A percentile compares a stretch with the other conserved stretches of the same genome.
Conservation (phyloP, 1,284 basidiomycete genomes). For the Naganishia liquefaciens region DNA sequence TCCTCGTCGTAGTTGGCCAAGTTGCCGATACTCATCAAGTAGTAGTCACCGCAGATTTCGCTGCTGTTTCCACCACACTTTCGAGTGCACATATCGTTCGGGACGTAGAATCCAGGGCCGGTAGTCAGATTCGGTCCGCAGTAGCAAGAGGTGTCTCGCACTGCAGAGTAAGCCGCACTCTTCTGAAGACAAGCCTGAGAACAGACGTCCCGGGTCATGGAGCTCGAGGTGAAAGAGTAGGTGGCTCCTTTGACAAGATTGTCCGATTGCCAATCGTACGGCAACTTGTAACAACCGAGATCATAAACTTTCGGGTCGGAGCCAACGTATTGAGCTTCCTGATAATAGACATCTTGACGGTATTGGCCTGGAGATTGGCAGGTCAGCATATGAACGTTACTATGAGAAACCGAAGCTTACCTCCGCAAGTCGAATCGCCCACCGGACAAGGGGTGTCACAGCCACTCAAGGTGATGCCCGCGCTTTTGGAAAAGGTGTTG, state of each 20-base stretch:
- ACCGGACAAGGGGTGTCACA: slow-evolving; percentile 28
- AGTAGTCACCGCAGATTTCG: slow-evolving; percentile 31
- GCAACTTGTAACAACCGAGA: slow-evolving; percentile 24
- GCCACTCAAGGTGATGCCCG: slow-evolving; percentile 2
- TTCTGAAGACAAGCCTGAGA: slow-evolving; percentile 35
- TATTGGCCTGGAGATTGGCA: slow-evolving; percentile 2
- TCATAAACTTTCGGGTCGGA: slow-evolving; percentile 12
- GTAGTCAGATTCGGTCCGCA: slow-evolving; percentile 6
- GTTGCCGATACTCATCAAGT: slow-evolving; percentile 24
- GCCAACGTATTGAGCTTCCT: slow-evolving; percentile 13
- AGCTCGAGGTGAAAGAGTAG: slow-evolving; percentile 33
- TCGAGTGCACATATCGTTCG: slow-evolving; percentile 25
- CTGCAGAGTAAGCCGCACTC: slow-evolving; percentile 36
- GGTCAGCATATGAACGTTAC: background rate
- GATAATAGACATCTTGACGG: slow-evolving; percentile 13
- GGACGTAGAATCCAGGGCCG: slow-evolving; percentile 25
- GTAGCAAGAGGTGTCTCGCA: slow-evolving; percentile 25
- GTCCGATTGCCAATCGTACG: slow-evolving; percentile 24
- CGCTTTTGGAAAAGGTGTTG: slow-evolving; percentile 10
- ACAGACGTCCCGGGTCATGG: slow-evolving; percentile 38
- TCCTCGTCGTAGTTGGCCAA: slow-evolving; percentile 28
- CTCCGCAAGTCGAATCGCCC: slow-evolving; percentile 9
- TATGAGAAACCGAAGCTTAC: background rate
- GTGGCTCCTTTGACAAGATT: slow-evolving; percentile 22
- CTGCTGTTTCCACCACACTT: slow-evolving; percentile 28